Evolutionary conservation across 1,284 basidiomycete species (phyloP), one percentile per base, ranked within the genome.

Genomic region (Kwoniella shivajii): DNA sequence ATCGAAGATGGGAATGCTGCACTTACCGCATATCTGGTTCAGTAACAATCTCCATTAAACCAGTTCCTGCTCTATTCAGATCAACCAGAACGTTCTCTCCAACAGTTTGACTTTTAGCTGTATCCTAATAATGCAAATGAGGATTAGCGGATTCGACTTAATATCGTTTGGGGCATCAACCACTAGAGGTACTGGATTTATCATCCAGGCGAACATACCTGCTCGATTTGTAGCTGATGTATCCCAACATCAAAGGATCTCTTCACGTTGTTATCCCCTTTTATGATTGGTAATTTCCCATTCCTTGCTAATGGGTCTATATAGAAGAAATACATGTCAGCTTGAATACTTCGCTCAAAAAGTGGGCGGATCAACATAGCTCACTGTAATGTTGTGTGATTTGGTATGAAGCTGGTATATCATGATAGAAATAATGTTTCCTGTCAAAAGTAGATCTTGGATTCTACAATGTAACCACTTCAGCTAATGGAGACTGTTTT

Each of bases 401-500:
- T 78, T 99, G 96, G 77, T 94, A 99, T 0, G 94, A 95, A 3
- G 88, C 82, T 0, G 96, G 92, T 30, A 97, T 83, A 77, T 99
- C 95, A 1, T 91, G 85, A 73, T 99, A 99, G 77, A 98, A 98
- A 75, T 99, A 99, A 75, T 99, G 95, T 74, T 99, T 99, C 65
- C 95, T 82, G 77, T 99, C 95, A 65, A 97, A 97, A 1, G 88
- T 83, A 0, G 90, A 94, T n/a, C 83, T 81, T 0, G 66, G 66
- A 66, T 90, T 88, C 77, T 79, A 57, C 1, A n/a, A 46, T 33
- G 27, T 53, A 26, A 63, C 56, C 38, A 43, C 2, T 5, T 4
- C 4, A 27, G 24, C 2, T 18, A n/a, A 4, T 14, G 4, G 18
- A 5, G 34, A 6, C 7, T 16, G 18, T 16, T 13, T 22, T 3